Base-by-base conservation (phyloP, 768 basidiomycete species). In the Mycena metata region DNA sequence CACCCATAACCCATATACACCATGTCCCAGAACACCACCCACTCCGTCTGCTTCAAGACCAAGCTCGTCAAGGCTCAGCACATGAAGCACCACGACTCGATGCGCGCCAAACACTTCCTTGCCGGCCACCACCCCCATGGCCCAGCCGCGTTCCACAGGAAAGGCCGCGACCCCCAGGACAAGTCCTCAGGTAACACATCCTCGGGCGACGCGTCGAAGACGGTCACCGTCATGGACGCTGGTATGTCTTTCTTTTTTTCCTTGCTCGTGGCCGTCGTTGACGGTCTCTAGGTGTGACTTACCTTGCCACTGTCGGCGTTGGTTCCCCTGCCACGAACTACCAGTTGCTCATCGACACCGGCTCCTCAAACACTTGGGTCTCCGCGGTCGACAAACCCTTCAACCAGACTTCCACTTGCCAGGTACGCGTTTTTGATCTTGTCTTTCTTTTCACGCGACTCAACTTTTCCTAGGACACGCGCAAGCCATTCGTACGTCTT, bases 321-420 rank as follows among this genome's bases (percentile, higher is more conserved):
- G 70, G 70, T 5, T 26, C 16, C 17, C 62, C 62, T 7, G 52
- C 62, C 26, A 67, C 50, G 23, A 17, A 33, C 30, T 64, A 64
- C 64, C 23, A 59, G 11, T 69, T 76, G 24, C 42, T 76, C 49
- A 69, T 76, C 45, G 76, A 75, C 46, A 75, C 75, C 10, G 75
- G 70, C n/a, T 85, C 84, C 72, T 86, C 87, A 26, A 87, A 86
- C 76, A 87, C 86, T 30, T 88, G 86, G 85, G 76, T 87, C 60
- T 23, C 35, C 49, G 83, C 83, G 24, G 82, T 82, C 46, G 67
- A 39, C 11, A 77, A 73, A 15, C 4, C 72, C 0, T 87, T 82
- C 71, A 60, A 45, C n/a, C 17, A 50, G 50, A 85, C 86, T 13
- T 75, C 75, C 43, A 82, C 85, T 36, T 83, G 81, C 62, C 50